phyloP scores from a whole-genome alignment of 2,329 filamentous ascomycete species.

The Fusarium sp. region DNA sequence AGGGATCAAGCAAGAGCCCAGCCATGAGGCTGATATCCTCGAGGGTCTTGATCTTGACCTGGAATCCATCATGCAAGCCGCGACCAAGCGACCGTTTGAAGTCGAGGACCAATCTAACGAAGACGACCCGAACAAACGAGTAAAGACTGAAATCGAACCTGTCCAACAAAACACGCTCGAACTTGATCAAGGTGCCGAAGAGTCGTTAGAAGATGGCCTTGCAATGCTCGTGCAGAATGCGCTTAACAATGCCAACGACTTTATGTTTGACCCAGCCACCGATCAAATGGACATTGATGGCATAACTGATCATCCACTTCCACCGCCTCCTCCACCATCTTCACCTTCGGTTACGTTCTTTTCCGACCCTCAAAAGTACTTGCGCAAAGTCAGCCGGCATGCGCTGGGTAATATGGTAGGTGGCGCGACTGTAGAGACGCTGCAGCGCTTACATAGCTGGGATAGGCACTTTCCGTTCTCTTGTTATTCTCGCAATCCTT shows the following conservation, averaged over 20 bases:
- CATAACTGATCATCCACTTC: constrained; percentile 43
- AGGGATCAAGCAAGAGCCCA: constrained; percentile 56
- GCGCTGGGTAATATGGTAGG: constrained; percentile 57
- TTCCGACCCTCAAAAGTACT: constrained; percentile 52
- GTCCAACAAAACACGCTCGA: constrained; percentile 36
- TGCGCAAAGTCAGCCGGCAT: constrained; percentile 53
- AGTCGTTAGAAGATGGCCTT: constrained; percentile 51
- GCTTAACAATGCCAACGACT: constrained; percentile 53
- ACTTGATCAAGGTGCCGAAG: constrained; percentile 38
- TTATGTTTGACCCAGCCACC: constrained; percentile 49
- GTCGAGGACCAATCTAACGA: constrained; percentile 48
- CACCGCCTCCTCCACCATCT: constrained; percentile 41
- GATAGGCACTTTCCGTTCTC: constrained; percentile 54
- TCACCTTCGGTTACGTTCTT: constrained; percentile 48
- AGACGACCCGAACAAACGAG: constrained; percentile 50
- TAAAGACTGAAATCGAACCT: constrained; percentile 47
- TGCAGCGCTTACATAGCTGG: constrained; percentile 26
- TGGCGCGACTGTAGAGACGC: constrained; percentile 17
- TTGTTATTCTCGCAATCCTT: constrained; percentile 53
- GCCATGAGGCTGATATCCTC: constrained; percentile 52
- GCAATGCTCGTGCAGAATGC: constrained; percentile 56
- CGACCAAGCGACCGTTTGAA: constrained; percentile 54
- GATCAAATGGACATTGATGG: constrained; percentile 52
- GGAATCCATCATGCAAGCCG: constrained; percentile 50
- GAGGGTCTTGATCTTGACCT: constrained; percentile 52